Conservation (phyloP, 1,284 basidiomycete species). For the Leccinum angustisporum region DNA sequence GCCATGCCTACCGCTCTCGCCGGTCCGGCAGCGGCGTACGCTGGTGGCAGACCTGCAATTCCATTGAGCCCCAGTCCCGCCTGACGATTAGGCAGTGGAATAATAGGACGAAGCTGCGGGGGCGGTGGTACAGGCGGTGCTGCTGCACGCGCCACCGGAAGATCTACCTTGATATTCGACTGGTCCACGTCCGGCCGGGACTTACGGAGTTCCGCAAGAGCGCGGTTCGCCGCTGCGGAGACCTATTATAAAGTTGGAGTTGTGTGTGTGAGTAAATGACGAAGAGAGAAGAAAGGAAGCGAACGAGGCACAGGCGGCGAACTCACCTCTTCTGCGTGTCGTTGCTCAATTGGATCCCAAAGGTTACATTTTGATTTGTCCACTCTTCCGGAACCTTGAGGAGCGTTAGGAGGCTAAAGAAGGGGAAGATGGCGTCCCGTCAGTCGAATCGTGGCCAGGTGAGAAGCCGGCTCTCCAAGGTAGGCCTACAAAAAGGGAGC, state of each 20-base stretch:
- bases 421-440: neutral
- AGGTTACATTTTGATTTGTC: slow-evolving; percentile 56
- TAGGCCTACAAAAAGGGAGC: slow-evolving; percentile 4
- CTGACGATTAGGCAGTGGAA: neutral
- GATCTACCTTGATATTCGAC: slow-evolving; percentile 54
- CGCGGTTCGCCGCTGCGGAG: slow-evolving; percentile 62
- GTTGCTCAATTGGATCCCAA: slow-evolving; percentile 68
- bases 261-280: slow-evolving; percentile 28
- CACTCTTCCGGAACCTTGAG: slow-evolving; percentile 14
- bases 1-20: neutral
- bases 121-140: neutral
- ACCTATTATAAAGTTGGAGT: neutral
- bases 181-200: slow-evolving; percentile 57
- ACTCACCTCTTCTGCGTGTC: slow-evolving; percentile 64
- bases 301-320: neutral
- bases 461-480: neutral
- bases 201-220: slow-evolving; percentile 56
- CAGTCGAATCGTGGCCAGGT: neutral
- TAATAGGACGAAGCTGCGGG: neutral
- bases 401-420: slow-evolving; percentile 18
- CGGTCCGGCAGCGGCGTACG: neutral
- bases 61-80: neutral
- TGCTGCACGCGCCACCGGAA: slow-evolving; percentile 39
- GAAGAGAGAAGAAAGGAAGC: neutral
- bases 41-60: neutral